Evolutionary conservation across 2,329 filamentous ascomycete genomes (phyloP), one percentile per base, ranked within the genome.

Genomic region (Penicillium hordei): DNA sequence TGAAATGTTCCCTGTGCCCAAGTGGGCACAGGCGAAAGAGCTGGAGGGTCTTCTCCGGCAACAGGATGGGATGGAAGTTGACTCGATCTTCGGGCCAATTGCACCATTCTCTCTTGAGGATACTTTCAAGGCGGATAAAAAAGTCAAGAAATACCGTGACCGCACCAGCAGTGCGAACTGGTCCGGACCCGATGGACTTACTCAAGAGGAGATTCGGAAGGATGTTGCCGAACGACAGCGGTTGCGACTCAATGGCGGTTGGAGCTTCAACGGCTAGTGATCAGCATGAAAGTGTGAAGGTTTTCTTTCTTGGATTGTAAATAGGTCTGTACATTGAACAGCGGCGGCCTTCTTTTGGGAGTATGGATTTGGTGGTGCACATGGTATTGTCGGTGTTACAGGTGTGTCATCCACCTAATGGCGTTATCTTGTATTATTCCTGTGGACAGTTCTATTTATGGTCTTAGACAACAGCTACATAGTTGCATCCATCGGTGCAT

Each of bases 151-250:
- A 70, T 97, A 97, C 82, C 86, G 95, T 19, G 88, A 90, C 51
- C 85, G 94, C 55, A 97, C 93, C 5, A 96, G 91, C 66, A 96
- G 91, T 75, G 95, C 95, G 36, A 95, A 96, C 77, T 99, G 94
- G 94, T 88, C 85, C 69, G 76, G 90, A 54, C 81, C 88, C 3
- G 95, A 99, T 74, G 81, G 83, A 44, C 81, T 99, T 66, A 97
- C 93, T 0, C 89, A 93, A 64, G 93, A 95, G 58, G 93, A 97
- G 70, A 90, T 95, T 68, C 80, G 85, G 53, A 89, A 86, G 70
- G 93, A 97, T 76, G 78, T 89, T 66, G 88, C 89, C 60, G 89
- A 89, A 56, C 83, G 93, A 60, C 90, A 95, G 74, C 85, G 87
- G 70, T 82, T 97, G 71, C 84, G 89, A 51, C 82, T 88, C 60